Evolutionary conservation across 2,329 filamentous ascomycete genomes (phyloP), one percentile per base, ranked within the genome.

Genomic region (Talaromyces sp.): DNA sequence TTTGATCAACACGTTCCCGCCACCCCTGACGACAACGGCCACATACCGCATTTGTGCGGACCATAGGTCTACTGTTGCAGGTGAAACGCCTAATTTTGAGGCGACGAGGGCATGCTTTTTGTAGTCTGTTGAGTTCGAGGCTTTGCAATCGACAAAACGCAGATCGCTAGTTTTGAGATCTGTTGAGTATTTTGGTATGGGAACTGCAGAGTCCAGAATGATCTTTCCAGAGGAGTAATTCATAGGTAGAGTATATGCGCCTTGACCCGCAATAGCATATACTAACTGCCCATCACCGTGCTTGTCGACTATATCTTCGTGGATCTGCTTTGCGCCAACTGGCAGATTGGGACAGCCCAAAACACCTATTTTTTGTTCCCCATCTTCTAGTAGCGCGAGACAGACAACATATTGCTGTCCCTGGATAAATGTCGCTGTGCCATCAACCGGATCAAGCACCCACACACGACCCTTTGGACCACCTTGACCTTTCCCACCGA

Each of bases 391-490:
- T 67, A 89, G 75, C 3, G 84, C 83, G 22, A 89, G 76, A 66
- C 85, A 85, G 3, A 89, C 85, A 3, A 84, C 87, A 66, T 88
- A 89, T 74, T 89, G 87, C 73, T 86, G 81, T 3, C 84, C 84
- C 45, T 77, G 76, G 68, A 89, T 82, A 65, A 88, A 89, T 0
- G 86, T 84, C 16, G 83, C 84, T 1, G 87, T 89, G 35, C 87
- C 87, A 68, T 89, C 87, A 8, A 89, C 84, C 0, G 87, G 87
- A 70, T 89, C 87, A 72, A 89, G 82, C 35, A 87, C 82, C 87
- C 87, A 89, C 60, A 85, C 81, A 0, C 82, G 76, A 2, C 74
- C 81, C 66, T 68, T 77, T 67, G 70, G 72, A 5, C 73, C 75
- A 54, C 76, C 76, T 10, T 73, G 68, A 1, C 81, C 82, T 2